Conservation (phyloP, 257 asterid species). For the Plantago ovata region DNA sequence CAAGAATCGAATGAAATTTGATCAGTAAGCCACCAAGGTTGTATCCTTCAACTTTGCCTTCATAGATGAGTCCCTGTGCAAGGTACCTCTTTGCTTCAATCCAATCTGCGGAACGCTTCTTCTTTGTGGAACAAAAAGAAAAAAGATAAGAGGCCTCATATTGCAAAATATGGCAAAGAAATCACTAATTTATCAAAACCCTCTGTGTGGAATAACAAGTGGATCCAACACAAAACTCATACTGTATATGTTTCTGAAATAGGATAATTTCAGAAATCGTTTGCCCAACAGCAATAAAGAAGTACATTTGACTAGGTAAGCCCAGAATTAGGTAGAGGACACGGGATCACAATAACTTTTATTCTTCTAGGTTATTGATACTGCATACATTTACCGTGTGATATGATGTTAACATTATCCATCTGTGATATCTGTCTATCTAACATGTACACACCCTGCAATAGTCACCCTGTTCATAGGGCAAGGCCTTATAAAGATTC, state of each 20-base stretch:
- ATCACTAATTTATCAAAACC: background rate
- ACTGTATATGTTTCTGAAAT: background rate
- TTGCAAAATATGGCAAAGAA: conserved; percentile 12
- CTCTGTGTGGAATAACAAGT: background rate
- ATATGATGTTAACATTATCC: too few species aligned
- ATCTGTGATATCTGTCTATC: too few species aligned
- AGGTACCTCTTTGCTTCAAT: conserved; percentile 66
- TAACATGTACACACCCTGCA: too few species aligned
- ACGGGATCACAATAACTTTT: background rate
- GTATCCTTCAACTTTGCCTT: conserved; percentile 72
- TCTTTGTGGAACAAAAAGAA: conserved; percentile 58
- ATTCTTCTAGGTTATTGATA: background rate
- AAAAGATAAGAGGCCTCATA: conserved; percentile 33
- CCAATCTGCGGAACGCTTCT: conserved; percentile 99
- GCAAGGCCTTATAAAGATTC: too few species aligned
- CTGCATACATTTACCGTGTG: too few species aligned
- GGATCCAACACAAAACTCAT: background rate
- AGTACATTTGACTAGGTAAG: background rate
- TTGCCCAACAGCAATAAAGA: too few species aligned
- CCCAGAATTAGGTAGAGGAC: background rate
- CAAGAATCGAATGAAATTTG: conserved; percentile 75
- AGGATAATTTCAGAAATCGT: too few species aligned
- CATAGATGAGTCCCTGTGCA: conserved; percentile 55
- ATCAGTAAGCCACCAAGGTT: conserved; percentile 85
- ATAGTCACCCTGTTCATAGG: too few species aligned